Evolutionary conservation across 2,329 filamentous ascomycete species (phyloP), one percentile per base, ranked within the genome.

Genomic region (Fusarium camptoceras): DNA sequence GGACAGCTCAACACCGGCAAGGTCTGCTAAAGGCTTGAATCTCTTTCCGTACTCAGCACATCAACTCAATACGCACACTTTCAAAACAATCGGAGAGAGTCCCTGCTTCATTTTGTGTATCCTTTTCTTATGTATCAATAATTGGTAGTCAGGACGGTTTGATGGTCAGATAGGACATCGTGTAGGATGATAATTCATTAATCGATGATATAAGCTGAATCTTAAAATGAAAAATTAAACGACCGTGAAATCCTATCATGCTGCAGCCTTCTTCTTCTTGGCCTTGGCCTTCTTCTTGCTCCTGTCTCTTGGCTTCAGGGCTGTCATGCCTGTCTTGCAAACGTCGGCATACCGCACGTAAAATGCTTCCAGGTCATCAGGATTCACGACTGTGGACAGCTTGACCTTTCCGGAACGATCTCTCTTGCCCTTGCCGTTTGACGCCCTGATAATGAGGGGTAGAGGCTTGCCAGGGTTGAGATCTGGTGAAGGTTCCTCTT

Each of bases 241-340:
- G 49, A 47, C 9, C 25, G n/a, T 44, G 39, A 27, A 47, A 37
- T 27, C 16, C n/a, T 12, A n/a, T 69, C 56, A 75, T 55, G 64
- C 59, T 10, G 71, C 27, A 37, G 72, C 60, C 81, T 87, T 90
- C 83, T 90, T 92, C 82, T 86, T 88, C 83, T 91, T 93, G 69
- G 92, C 93, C 79, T 92, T 92, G 74, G 92, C 90, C 78, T 92
- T 93, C 83, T 91, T 90, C 86, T 93, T 95, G 81, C 92, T 97
- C 77, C 94, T 88, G 82, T 98, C 95, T 73, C 96, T 87, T 78
- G 97, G 97, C 88, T 97, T 98, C 81, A 99, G 78, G 10, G 91
- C 90, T 50, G 88, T 86, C 94, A 98, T 98, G 8, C 94, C 94
- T 0, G 86, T 84, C 83, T 97, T 98, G 82, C 94, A 98, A 5